Evolutionary conservation across 1,284 basidiomycete species (phyloP), one percentile per base, ranked within the genome.

Genomic region (Ceratobasidium sp.): DNA sequence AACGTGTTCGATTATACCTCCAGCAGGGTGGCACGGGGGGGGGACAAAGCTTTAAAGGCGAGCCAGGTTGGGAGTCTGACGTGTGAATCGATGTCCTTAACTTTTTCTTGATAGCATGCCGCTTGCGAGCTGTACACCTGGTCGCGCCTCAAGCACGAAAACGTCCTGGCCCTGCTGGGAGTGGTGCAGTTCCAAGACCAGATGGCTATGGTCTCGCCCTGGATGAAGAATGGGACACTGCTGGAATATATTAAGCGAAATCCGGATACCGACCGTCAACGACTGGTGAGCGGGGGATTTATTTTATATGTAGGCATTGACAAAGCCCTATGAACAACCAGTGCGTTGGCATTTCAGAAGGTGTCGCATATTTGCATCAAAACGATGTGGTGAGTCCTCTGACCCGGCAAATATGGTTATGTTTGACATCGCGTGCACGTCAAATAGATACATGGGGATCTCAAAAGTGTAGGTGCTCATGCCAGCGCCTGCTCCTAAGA

Each of bases 141-240:
- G 52, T 70, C 68, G 19, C 32, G 43, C 11, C 29, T 29, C n/a
- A 40, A 32, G 5, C 68, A 70, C 32, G 13, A 43, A 2, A 70
- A 70, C 19, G 37, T 70, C 9, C 4, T 70, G 11, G n/a, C 57
- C 6, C 15, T 57, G 6, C 32, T 56, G 11, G 68, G 68, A 29
- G 1, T 70, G n/a, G 68, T 25, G 6, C 52, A 49, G 22, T 70
- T 59, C 49, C 68, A 19, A 29, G 68, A 19, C 25, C 32, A 29
- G 22, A 43, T 70, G 5, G 68, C 56, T 11, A 37, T 70, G 34
- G 40, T 70, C 1, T 43, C 68, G 7, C 68, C 68, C 6, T 70
- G 68, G 68, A 70, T 70, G 68, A 37, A 43, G 4, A 70, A 59
- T 44, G 68, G 52, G 17, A 59, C 56, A 2, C 17, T 70, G 13